Base-by-base conservation (phyloP, 192 early-diverging fungal genomes). In the Umbelopsis isabellina region DNA sequence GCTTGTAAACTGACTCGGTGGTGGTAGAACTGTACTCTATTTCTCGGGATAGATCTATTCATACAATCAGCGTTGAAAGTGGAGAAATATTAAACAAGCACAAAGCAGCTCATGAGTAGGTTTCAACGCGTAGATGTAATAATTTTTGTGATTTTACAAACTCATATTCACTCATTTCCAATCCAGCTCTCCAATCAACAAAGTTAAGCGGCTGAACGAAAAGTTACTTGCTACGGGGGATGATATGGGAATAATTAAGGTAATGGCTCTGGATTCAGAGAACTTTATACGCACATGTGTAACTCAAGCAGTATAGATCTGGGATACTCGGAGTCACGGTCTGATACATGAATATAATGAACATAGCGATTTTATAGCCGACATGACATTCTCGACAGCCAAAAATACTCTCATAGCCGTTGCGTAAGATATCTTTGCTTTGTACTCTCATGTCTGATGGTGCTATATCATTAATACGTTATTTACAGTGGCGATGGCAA, bases 301-400 rank as follows among this genome's bases (percentile, higher is more conserved):
- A 68, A 41, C 16, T 69, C 27, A 25, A 35, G 13, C 15, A 72
- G 11, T 48, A 8, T 55, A 91, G 88, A 81, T 99, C 72, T 99
- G 97, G 97, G 97, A 99, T 76, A 82, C 86, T 46, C 86, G 95
- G 61, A 80, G 86, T 70, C 83, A 87, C 51, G 93, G 91, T 69
- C 83, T 86, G 23, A 86, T 89, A 16, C 87, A 89, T 78, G 82
- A 90, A 33, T 97, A 93, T 75, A 82, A 82, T 16, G 94, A 93
- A 50, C 93, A 98, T 73, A 86, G 86, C 8, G 98, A 99, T 81
- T 97, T 93, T 74, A 95, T 98, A 48, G 91, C 95, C 0, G 95
- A 96, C 66, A 87, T 98, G 82, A 75, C 77, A 2, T 98, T 83
- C 74, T 82, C 86, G 51, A 46, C 70, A 8, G 78, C 84, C 45